A percentile compares a stretch with the other conserved stretches of the same genome.
Conservation (phyloP, 441 rosid genomes). For the Gossypium laxum region DNA sequence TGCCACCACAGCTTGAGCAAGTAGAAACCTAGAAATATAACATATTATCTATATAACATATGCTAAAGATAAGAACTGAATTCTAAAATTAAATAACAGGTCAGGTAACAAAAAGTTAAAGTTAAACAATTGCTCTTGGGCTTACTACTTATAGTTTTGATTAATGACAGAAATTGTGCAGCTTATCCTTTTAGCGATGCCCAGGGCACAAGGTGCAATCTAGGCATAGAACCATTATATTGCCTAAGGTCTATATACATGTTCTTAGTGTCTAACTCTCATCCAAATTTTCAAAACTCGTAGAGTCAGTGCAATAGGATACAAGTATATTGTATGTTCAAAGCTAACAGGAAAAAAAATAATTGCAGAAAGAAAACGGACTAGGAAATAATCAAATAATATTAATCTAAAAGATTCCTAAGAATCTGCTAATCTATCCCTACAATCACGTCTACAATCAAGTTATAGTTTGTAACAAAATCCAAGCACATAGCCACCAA, state of each 20-base stretch:
- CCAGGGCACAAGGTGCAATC: background rate
- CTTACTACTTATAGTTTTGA: background rate
- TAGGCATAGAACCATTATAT: background rate
- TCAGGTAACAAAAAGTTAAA: background rate
- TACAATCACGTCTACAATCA: too few relatives aligned
- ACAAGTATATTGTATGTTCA: too few relatives aligned
- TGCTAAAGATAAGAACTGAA: constrained; percentile 14
- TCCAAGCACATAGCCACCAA: background rate
- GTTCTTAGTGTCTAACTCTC: background rate
- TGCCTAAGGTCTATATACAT: background rate
- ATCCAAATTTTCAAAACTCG: background rate
- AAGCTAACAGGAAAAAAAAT: too few relatives aligned
- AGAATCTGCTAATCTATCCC: too few relatives aligned
- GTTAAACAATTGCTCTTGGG: background rate
- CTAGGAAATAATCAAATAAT: too few relatives aligned
- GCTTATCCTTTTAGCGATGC: background rate
- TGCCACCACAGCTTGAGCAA: constrained; percentile 67
- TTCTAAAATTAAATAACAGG: background rate
- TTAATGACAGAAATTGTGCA: background rate
- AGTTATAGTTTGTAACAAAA: background rate
- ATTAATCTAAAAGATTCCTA: too few relatives aligned
- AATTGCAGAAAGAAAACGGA: too few relatives aligned
- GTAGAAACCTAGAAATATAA: constrained; percentile 58
- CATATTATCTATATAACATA: constrained; percentile 19
- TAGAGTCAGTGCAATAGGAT: background rate